Evolutionary conservation across 2,329 filamentous ascomycete species (phyloP).

Genomic region (Sporothrix brasiliensis): DNA sequence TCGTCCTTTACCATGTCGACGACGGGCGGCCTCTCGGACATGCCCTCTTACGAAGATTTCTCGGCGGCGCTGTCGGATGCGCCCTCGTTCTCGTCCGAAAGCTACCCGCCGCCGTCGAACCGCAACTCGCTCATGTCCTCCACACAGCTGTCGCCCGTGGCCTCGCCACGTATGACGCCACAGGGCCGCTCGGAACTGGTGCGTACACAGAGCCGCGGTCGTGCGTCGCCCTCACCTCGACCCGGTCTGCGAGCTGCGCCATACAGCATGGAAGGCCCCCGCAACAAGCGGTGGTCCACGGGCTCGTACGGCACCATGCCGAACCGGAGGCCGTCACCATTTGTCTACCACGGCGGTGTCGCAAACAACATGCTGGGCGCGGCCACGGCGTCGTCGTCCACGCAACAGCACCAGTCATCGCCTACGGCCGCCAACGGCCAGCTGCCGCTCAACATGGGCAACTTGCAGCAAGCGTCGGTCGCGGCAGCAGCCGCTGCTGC

Average conservation of each 20-base stretch:
- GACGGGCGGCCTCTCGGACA: constrained; percentile 65
- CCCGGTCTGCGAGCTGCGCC: constrained; percentile 69
- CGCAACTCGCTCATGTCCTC: constrained; percentile 71
- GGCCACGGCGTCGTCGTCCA: constrained; percentile 45
- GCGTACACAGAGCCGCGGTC: constrained; percentile 66
- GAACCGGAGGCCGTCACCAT: constrained; percentile 60
- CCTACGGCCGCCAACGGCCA: constrained; percentile 52
- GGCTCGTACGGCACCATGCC: constrained; percentile 66
- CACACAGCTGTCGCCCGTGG: constrained; percentile 71
- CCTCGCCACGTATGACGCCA: constrained; percentile 68
- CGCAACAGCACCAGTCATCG: constrained; percentile 56
- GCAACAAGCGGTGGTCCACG: constrained; percentile 77
- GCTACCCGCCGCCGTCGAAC: constrained; percentile 66
- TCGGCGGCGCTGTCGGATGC: constrained; percentile 67
- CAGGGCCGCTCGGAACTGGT: constrained; percentile 64
- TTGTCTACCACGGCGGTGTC: constrained; percentile 56
- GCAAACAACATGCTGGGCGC: constrained; percentile 17
- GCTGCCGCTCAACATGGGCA: constrained; percentile 57
- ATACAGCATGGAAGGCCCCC: constrained; percentile 67
- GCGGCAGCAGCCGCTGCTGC: constrained; percentile 53
- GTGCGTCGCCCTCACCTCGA: constrained; percentile 71
- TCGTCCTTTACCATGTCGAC: constrained; percentile 75
- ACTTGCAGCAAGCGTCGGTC: constrained; percentile 55
- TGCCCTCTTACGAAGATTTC: constrained; percentile 72
- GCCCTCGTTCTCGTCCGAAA: constrained; percentile 65